Conservation (phyloP, 2,329 filamentous ascomycete genomes). For the Didymellaceae sp. region DNA sequence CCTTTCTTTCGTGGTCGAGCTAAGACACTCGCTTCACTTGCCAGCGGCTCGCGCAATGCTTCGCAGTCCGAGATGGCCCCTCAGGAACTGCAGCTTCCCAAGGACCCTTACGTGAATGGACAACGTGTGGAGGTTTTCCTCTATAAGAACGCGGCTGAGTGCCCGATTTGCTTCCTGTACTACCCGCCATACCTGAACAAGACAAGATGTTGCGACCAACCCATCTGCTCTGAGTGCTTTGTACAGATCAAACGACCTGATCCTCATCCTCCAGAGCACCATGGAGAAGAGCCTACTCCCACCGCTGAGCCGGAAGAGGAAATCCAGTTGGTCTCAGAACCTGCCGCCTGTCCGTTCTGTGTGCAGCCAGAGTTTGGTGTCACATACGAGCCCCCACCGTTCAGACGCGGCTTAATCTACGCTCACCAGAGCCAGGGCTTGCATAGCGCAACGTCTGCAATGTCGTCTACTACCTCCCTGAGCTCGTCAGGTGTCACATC, state of each 20-base stretch:
- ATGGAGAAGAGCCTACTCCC: conserved; percentile 50
- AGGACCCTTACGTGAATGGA: conserved; percentile 91
- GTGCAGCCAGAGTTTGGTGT: conserved; percentile 94
- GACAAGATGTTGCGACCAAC: conserved; percentile 92
- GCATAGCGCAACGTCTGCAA: conserved; percentile 68
- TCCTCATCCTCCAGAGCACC: conserved; percentile 85
- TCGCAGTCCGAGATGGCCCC: conserved; percentile 75
- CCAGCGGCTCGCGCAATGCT: conserved; percentile 76
- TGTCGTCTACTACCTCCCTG: conserved; percentile 86
- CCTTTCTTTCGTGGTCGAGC: conserved; percentile 79
- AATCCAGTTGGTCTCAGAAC: conserved; percentile 81
- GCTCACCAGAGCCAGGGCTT: conserved; percentile 61
- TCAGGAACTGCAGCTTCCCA: conserved; percentile 78
- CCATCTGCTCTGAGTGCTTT: conserved; percentile 98
- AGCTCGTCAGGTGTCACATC: conserved; percentile 59
- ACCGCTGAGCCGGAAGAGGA: conserved; percentile 58
- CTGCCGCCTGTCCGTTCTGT: conserved; percentile 92
- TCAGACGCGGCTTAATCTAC: conserved; percentile 82
- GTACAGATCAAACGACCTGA: conserved; percentile 97
- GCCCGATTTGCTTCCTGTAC: conserved; percentile 94
- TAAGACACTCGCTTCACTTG: conserved; percentile 84
- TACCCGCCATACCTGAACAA: conserved; percentile 95
- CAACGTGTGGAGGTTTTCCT: conserved; percentile 90
- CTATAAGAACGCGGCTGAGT: conserved; percentile 90
- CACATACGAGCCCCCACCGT: conserved; percentile 89